Base-by-base conservation (phyloP, 331 rosid species). In the Acacia pycnantha region DNA sequence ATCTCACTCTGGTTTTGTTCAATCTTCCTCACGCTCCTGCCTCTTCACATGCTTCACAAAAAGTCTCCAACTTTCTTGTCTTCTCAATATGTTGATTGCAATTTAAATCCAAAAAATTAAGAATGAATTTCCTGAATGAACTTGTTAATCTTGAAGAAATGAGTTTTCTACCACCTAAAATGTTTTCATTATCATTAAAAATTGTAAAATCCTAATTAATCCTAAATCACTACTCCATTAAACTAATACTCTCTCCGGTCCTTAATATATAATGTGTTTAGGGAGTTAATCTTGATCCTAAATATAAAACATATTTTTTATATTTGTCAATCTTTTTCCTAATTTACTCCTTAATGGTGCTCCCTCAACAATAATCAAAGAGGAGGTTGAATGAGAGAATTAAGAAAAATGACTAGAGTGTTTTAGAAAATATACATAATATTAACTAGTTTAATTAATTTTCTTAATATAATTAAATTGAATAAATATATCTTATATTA, bases 1-100 rank as follows among this genome's bases (percentile, higher is more conserved):
- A 77, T 77, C 77, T 68, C 53, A 81, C 66, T 68, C 83, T 59
- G 79, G 56, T 83, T 77, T 73, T 41, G 46, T 31, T 59, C 51
- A 67, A 80, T 67, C 68, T 40, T 22, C 26, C 18, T 18, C 46
- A 6, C 16, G 21, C 22, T 15, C 37, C 26, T 26, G 11, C 62
- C 31, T 59, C 24, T 33, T 77, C 68, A 29, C 46, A 59, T 73
- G 53, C 37, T 81, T 16, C 81, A 58, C 74, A 18, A 0, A 77
- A 71, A 69, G 54, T 22, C 62, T 47, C 21, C 31, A 16, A 33
- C 77, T 61, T 80, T 61, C 77, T 47, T 29, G 14, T 74, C 73
- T 68, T 84, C 79, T 79, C 21, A 56, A 72, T 80, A 27, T 82
- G 77, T 79, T 19, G 8, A 53, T 53, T 79, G 74, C 40, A 44